phyloP scores from a whole-genome alignment of 2,329 filamentous ascomycete genomes.

The Nemania sp. region DNA sequence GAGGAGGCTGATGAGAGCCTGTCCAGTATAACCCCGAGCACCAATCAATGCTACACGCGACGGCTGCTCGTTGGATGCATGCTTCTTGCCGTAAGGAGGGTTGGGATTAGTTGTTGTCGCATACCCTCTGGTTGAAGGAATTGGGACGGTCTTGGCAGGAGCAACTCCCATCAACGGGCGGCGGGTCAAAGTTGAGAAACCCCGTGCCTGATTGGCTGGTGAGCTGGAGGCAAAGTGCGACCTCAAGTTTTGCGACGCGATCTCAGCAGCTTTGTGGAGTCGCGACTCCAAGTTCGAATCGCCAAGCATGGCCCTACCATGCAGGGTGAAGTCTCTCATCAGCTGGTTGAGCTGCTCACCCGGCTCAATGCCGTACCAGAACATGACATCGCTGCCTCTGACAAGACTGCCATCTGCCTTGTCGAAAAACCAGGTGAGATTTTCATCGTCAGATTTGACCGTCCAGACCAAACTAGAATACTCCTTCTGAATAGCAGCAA shows the following conservation, averaged over 20 bases:
- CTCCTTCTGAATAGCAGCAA: constrained; percentile 90
- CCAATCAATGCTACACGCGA: constrained; percentile 25
- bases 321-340: constrained; percentile 81
- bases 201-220: constrained; percentile 59
- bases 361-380: constrained; percentile 91
- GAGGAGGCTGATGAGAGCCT: constrained; percentile 84
- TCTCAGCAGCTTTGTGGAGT: constrained; percentile 74
- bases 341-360: constrained; percentile 80
- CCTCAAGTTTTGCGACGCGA: constrained; percentile 60
- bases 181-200: constrained; percentile 65
- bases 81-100: constrained; percentile 25
- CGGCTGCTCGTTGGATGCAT: constrained; percentile 24
- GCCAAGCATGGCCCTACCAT: constrained; percentile 84
- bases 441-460: constrained; percentile 95
- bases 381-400: constrained; percentile 84
- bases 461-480: constrained; percentile 91
- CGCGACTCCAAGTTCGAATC: constrained; percentile 88
- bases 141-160: constrained; percentile 32
- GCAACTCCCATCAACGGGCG: constrained; percentile 40
- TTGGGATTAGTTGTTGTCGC: constrained; percentile 20
- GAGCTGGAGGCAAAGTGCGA: constrained; percentile 46
- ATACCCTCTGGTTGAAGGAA: constrained; percentile 35
- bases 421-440: constrained; percentile 97
- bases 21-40: constrained; percentile 77
- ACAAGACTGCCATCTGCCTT: constrained; percentile 93